A percentile compares a stretch with the other conserved stretches of the same genome.
phyloP scores from a whole-genome alignment of 2,329 filamentous ascomycete species.

The Teratosphaeria gauchensis region DNA sequence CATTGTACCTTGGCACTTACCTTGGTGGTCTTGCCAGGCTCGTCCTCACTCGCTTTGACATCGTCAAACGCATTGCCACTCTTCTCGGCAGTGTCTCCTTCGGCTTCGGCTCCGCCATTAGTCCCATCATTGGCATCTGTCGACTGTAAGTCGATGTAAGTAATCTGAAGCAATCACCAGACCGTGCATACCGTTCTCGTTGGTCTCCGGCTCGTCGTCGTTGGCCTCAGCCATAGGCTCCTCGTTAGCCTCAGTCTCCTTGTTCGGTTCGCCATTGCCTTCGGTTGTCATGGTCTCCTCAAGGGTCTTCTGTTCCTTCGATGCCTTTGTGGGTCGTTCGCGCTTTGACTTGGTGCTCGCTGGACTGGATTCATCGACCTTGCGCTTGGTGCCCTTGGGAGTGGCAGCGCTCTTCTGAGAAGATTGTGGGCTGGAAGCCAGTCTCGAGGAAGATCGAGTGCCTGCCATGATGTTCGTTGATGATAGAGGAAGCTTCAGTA shows the following conservation, averaged over 20 bases:
- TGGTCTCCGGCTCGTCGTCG: constrained; percentile 1
- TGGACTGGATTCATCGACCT: constrained; percentile 23
- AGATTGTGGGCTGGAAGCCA: constrained; percentile 14
- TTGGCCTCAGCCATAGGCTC: constrained; percentile 6
- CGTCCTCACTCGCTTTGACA: constrained; percentile 21
- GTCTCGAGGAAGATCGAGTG: constrained; percentile 21
- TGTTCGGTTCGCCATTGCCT: constrained; percentile 12
- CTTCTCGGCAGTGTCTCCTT: constrained; percentile 2
- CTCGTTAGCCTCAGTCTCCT: constrained; percentile 13
- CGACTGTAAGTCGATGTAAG: constrained; percentile 8
- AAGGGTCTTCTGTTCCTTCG: constrained; percentile 42
- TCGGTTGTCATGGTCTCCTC: constrained; percentile 42
- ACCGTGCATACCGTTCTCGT: constrained; percentile 3
- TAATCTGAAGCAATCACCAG: constrained; percentile 6
- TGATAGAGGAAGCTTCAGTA: not conserved
- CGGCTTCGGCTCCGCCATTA: constrained; percentile 4
- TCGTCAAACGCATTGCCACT: constrained; percentile 18
- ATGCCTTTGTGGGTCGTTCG: constrained; percentile 27
- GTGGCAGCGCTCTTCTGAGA: constrained; percentile 9
- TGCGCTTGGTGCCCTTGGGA: constrained; percentile 19
- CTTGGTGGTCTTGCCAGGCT: constrained; percentile 20
- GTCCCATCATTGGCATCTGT: constrained; percentile 5
- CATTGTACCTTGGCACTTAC: not conserved
- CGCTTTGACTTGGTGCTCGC: constrained; percentile 29
- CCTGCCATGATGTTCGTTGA: constrained; percentile 16